Evolutionary conservation across 1,284 basidiomycete genomes (phyloP), one percentile per base, ranked within the genome.

Genomic region (Lignosus rhinocerotis): DNA sequence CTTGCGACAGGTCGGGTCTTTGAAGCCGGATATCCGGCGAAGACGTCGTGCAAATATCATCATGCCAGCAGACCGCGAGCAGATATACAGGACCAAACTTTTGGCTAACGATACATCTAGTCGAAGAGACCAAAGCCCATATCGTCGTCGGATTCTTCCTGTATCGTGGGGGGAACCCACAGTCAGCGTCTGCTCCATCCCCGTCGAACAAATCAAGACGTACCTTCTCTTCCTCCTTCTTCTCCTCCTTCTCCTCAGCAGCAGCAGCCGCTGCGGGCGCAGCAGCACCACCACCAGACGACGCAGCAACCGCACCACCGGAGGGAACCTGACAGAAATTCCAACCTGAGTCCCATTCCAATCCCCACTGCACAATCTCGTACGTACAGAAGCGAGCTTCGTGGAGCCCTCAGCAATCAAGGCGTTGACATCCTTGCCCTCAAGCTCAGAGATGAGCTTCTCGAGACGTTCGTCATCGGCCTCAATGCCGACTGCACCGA

Each of bases 101-200:
- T 62, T 62, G 57, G 61, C 61, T 58, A 61, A 36, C 46, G 57
- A 59, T 59, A 55, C 62, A 60, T 16, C 85, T 88, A 95, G 81
- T 96, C 93, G 84, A 96, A 96, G 64, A 96, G 85, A 82, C 93
- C 93, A 79, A 96, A 96, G 81, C 93, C 90, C 90, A 93, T 92
- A 74, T 93, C 91, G 62, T 93, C 91, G 79, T 93, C 90, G 58
- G 90, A 92, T 73, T 93, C 91, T 76, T 92, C 90, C 88, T 92
- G 73, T 59, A 68, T 52, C 45, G 45, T 17, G 21, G 12, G 9
- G 19, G 21, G 9, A 10, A 50, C 34, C 21, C 21, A 51, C 71
- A 17, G 72, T 65, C 30, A 60, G 52, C 57, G 30, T 30, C 41
- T 36, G 19, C 44, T 2, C 16, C 11, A 36, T 14, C 54, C 32